Conservation (phyloP, 306 rosid genomes). For the Betula pendula region DNA sequence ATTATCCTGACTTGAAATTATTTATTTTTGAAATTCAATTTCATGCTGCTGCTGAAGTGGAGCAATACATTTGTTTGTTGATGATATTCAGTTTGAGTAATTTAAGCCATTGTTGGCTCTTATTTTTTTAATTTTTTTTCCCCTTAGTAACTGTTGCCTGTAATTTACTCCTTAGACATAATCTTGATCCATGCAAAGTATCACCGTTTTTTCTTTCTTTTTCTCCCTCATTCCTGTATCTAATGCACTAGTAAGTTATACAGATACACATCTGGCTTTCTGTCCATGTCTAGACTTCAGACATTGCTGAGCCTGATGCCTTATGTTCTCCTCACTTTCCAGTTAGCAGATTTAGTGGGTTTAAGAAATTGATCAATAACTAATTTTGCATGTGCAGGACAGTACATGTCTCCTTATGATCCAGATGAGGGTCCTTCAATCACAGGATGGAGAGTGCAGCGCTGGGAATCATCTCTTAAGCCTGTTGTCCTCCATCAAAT, state of each 20-base stretch:
- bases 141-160: slow-evolving; percentile 6
- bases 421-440: slow-evolving; percentile 99
- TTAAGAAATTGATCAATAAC: slow-evolving; percentile 19
- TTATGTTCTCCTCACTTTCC: slow-evolving; percentile 22
- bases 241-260: not conserved
- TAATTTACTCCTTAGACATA: slow-evolving; percentile 5
- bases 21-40: not conserved
- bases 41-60: not conserved
- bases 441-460: slow-evolving; percentile 99
- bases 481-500: slow-evolving; percentile 96
- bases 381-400: slow-evolving; percentile 67
- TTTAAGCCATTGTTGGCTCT: not conserved
- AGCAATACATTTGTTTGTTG: not conserved
- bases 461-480: slow-evolving; percentile 98
- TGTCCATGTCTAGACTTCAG: slow-evolving; percentile 17
- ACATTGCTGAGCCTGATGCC: slow-evolving; percentile 19
- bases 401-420: slow-evolving; percentile 99
- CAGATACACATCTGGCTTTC: slow-evolving; percentile 13
- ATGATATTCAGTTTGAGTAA: slow-evolving; percentile 1
- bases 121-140: too few relatives aligned
- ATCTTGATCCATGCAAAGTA: not conserved
- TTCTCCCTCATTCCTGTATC: not conserved
- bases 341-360: not conserved
- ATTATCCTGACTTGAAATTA: slow-evolving; percentile 16
- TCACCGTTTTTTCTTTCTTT: not conserved